phyloP scores from a whole-genome alignment of 2,329 filamentous ascomycete species.

The Pseudogymnoascus sp. region DNA sequence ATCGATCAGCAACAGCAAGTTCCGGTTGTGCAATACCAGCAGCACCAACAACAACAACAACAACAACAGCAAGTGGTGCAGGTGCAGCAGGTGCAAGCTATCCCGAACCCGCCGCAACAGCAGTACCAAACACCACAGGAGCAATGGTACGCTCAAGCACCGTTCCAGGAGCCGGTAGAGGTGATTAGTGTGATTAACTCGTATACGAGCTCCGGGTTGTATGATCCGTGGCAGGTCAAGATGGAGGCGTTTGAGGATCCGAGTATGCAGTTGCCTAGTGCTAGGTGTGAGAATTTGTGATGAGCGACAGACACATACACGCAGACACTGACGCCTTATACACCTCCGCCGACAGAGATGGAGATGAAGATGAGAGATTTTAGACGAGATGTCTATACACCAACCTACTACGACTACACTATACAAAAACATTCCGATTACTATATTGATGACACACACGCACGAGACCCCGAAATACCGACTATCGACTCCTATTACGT shows the following conservation, averaged over 20 bases:
- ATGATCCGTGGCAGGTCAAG: constrained; percentile 47
- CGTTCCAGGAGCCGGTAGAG: constrained; percentile 50
- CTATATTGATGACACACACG: neutral
- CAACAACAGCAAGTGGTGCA: too few relatives aligned
- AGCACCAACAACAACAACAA: constrained; percentile 1
- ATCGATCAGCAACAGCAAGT: constrained; percentile 31
- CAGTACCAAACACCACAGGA: constrained; percentile 35
- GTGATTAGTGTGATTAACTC: constrained; percentile 45
- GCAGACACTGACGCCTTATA: neutral
- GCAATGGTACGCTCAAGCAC: constrained; percentile 42
- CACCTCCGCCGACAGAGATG: neutral
- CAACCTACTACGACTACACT: neutral
- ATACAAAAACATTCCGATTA: neutral
- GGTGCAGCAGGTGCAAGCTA: neutral
- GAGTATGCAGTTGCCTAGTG: constrained; percentile 50
- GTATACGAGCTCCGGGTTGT: constrained; percentile 41
- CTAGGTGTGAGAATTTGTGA: constrained; percentile 48
- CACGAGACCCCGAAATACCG: constrained; percentile 10
- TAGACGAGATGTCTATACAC: neutral
- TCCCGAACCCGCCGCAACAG: constrained; percentile 29
- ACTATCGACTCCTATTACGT: neutral
- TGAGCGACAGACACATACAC: neutral
- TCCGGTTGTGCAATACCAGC: constrained; percentile 31
- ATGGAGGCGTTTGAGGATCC: constrained; percentile 46
- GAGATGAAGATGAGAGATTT: neutral